Percentiles rank a stretch among this genome's conserved stretches.
Conservation (phyloP, 2,329 filamentous ascomycete genomes). For the Elsinoe perseae region DNA sequence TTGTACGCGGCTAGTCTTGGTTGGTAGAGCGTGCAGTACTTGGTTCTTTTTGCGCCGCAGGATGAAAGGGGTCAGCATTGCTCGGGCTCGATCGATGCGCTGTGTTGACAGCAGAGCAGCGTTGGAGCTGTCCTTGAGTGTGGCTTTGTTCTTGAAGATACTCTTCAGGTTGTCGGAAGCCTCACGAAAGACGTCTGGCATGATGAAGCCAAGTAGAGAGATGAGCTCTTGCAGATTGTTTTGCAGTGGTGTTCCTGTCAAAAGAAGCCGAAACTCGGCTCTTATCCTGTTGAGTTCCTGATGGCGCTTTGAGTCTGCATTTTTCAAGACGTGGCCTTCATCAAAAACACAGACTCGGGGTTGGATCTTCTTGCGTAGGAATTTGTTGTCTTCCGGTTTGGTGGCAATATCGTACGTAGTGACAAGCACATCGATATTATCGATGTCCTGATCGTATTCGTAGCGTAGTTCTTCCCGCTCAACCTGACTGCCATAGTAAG, state of each 20-base stretch:
- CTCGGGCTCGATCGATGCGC: constrained; percentile 76
- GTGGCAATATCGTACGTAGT: constrained; percentile 62
- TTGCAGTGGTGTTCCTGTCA: constrained; percentile 85
- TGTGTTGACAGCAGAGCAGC: constrained; percentile 79
- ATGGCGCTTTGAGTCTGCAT: constrained; percentile 74
- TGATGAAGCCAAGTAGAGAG: constrained; percentile 85
- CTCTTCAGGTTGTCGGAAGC: constrained; percentile 71
- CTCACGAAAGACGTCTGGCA: constrained; percentile 69
- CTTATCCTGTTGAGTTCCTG: constrained; percentile 68
- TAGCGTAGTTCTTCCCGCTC: constrained; percentile 62
- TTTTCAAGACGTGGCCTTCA: constrained; percentile 90
- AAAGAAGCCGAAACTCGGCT: constrained; percentile 73
- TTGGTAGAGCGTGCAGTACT: constrained; percentile 72
- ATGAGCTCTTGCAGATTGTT: constrained; percentile 92
- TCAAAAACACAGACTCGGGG: constrained; percentile 68
- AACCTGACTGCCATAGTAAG: constrained; percentile 63
- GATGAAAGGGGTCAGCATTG: constrained; percentile 92
- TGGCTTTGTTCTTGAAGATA: constrained; percentile 88
- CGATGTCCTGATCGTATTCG: constrained; percentile 55
- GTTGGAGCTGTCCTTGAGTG: constrained; percentile 66
- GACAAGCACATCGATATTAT: constrained; percentile 61
- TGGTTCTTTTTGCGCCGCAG: constrained; percentile 89
- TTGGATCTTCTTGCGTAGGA: constrained; percentile 49
- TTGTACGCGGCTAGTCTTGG: constrained; percentile 69
- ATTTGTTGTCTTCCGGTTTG: constrained; percentile 54